phyloP scores from a whole-genome alignment of 2,329 filamentous ascomycete genomes.

The Colletotrichum neosansevieriae region DNA sequence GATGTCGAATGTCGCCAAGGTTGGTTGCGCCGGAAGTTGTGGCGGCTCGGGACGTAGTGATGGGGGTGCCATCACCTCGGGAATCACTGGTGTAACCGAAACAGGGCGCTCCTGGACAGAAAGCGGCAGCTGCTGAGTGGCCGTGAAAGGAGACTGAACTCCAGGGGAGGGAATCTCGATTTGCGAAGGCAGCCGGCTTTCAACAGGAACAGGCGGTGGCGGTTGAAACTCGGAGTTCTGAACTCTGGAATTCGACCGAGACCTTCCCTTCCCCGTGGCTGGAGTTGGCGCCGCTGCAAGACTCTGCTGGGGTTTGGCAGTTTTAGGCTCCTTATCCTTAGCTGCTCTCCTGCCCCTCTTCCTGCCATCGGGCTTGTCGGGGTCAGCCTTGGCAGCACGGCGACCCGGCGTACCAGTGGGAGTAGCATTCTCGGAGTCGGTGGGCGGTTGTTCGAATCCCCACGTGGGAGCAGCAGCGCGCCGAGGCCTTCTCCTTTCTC shows the following conservation, averaged over 20 bases:
- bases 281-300: conserved; percentile 61
- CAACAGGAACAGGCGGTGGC: conserved; percentile 54
- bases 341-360: conserved; percentile 55
- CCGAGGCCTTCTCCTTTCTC: conserved; percentile 70
- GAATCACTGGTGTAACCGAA: conserved; percentile 53
- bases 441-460: conserved; percentile 69
- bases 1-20: conserved; percentile 65
- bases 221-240: conserved; percentile 56
- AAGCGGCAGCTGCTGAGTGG: conserved; percentile 45
- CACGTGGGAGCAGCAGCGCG: conserved; percentile 79
- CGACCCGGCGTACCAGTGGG: conserved; percentile 69
- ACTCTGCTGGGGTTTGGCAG: conserved; percentile 49
- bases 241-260: conserved; percentile 66
- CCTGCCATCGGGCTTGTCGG: conserved; percentile 54
- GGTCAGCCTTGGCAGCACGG: conserved; percentile 62
- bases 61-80: conserved; percentile 68
- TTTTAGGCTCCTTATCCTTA: conserved; percentile 59
- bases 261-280: conserved; percentile 59
- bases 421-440: conserved; percentile 71
- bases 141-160: conserved; percentile 57
- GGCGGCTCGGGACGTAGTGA: conserved; percentile 68
- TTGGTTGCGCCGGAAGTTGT: conserved; percentile 59
- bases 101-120: conserved; percentile 51
- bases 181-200: conserved; percentile 56
- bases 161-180: conserved; percentile 58